Conservation (phyloP, 495 filamentous ascomycete genomes). For the Penicillium flavigenum region DNA sequence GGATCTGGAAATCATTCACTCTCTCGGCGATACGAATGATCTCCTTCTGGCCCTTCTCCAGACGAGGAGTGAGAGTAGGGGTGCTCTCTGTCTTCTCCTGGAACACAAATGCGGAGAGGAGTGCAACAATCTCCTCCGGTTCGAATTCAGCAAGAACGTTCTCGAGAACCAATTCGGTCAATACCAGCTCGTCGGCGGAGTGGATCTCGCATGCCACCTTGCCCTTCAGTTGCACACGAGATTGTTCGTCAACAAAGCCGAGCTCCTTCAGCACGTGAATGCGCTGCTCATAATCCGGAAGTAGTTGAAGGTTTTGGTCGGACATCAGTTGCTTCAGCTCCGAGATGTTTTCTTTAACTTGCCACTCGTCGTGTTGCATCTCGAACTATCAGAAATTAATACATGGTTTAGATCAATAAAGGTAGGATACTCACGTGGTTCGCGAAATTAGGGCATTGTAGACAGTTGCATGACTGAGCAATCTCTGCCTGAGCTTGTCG, state of each 20-base stretch:
- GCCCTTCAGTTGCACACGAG: conserved; percentile 88
- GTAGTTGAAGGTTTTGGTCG: conserved; percentile 91
- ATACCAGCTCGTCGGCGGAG: conserved; percentile 94
- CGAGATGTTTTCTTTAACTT: conserved; percentile 85
- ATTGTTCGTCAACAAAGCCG: conserved; percentile 80
- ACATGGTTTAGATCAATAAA: neutral
- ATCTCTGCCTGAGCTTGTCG: conserved; percentile 59
- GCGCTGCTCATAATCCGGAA: conserved; percentile 97
- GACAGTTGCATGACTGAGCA: conserved; percentile 56
- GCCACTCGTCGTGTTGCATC: conserved; percentile 93
- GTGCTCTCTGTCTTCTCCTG: conserved; percentile 89
- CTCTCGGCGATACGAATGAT: conserved; percentile 88
- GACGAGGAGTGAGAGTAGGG: conserved; percentile 77
- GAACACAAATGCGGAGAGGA: conserved; percentile 96
- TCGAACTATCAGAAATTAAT: conserved; percentile 56
- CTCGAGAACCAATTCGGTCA: conserved; percentile 93
- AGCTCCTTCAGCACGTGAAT: conserved; percentile 88
- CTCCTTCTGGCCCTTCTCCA: conserved; percentile 80
- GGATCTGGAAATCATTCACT: conserved; percentile 81
- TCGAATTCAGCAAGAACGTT: conserved; percentile 95
- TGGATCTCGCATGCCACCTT: conserved; percentile 99
- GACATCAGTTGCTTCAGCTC: conserved; percentile 84
- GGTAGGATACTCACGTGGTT: conserved; percentile 67
- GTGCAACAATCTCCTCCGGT: conserved; percentile 92
- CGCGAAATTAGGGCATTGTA: conserved; percentile 71